phyloP scores from a whole-genome alignment of 495 filamentous ascomycete species.

The Neurospora intermedia region DNA sequence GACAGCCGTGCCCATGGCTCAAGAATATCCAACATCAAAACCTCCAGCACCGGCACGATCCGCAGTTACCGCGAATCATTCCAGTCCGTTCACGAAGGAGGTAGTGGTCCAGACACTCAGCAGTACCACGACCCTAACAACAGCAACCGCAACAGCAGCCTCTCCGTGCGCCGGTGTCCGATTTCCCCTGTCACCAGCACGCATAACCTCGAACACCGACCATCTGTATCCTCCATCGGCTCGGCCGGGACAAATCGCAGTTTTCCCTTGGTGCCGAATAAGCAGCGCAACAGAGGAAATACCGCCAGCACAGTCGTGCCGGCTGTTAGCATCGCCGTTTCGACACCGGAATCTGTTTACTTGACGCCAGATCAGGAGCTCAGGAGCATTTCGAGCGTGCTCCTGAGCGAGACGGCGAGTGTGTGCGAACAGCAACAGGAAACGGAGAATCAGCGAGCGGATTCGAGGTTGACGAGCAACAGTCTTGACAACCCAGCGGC shows the following conservation, averaged over 20 bases:
- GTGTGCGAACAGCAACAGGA: background rate
- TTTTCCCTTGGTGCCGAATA: slow-evolving; percentile 36
- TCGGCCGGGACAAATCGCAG: slow-evolving; percentile 40
- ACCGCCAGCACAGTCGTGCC: background rate
- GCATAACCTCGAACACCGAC: slow-evolving; percentile 28
- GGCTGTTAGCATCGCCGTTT: slow-evolving; percentile 24
- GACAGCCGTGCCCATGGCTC: background rate
- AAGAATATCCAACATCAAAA: slow-evolving; percentile 5
- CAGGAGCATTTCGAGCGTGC: slow-evolving; percentile 25
- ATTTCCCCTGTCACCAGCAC: slow-evolving; percentile 20
- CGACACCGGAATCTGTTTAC: slow-evolving; percentile 23
- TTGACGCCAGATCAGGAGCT: slow-evolving; percentile 28
- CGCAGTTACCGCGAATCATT: slow-evolving; percentile 23
- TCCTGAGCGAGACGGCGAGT: slow-evolving; percentile 31
- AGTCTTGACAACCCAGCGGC: slow-evolving; percentile 17
- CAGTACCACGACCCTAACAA: background rate
- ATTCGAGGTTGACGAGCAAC: background rate
- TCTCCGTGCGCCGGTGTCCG: slow-evolving; percentile 23
- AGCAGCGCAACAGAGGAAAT: slow-evolving; percentile 27
- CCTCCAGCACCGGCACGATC: background rate
- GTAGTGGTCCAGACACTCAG: background rate
- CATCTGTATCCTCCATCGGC: slow-evolving; percentile 39
- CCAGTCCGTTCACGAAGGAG: slow-evolving; percentile 21
- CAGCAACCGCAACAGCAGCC: slow-evolving; percentile 10
- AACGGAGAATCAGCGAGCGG: slow-evolving; percentile 1